Conservation (phyloP, 805 yeast species). For the Saccharomyces kudriavzevii region DNA sequence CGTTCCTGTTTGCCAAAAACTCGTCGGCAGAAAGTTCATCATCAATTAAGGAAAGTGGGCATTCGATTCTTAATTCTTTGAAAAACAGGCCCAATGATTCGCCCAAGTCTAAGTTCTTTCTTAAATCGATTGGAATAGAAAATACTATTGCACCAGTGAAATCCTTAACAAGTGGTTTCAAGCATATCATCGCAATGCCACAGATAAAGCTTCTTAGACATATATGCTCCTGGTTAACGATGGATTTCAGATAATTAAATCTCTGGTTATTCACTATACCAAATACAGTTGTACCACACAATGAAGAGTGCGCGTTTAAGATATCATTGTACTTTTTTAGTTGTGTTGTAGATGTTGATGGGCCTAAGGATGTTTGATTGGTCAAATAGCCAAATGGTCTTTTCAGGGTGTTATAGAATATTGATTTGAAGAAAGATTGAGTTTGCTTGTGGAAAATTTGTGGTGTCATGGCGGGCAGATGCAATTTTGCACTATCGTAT, state of each 20-base stretch:
- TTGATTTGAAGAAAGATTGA: constrained; percentile 22
- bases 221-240: constrained; percentile 15
- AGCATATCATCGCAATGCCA: constrained; percentile 23
- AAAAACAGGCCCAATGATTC: constrained; percentile 18
- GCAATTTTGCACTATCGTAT: constrained; percentile 20
- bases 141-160: constrained; percentile 16
- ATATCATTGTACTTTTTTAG: constrained; percentile 7
- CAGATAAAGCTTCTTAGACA: constrained; percentile 22
- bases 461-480: constrained; percentile 19
- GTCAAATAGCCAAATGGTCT: constrained; percentile 19
- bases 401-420: constrained; percentile 18
- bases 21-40: constrained; percentile 6
- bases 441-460: constrained; percentile 22
- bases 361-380: constrained; percentile 1
- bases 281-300: constrained; percentile 26
- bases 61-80: constrained; percentile 21
- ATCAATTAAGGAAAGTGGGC: constrained; percentile 21
- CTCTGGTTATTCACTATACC: constrained; percentile 16
- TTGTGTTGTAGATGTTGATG: constrained; percentile 2
- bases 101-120: constrained; percentile 10
- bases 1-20: constrained; percentile 3
- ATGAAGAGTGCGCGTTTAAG: constrained; percentile 8
- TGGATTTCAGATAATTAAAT: constrained; percentile 8
- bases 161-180: constrained; percentile 18
- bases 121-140: constrained; percentile 19